A percentile compares a stretch with the other conserved stretches of the same genome.
Conservation (phyloP, 1,139 yeast species). For the Nadsonia starkeyi-henricii region DNA sequence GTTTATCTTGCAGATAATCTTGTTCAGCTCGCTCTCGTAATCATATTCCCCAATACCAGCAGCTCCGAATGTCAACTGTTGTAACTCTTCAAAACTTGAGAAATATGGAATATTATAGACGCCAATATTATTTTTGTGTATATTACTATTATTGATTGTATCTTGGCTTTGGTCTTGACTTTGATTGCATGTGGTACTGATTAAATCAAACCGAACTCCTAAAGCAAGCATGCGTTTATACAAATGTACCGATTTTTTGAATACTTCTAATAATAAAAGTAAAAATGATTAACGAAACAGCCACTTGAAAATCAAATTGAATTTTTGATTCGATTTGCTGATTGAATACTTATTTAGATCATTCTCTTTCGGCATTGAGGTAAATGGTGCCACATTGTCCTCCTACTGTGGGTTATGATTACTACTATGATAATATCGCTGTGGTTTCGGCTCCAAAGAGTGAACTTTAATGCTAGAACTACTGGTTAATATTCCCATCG, state of each 20-base stretch:
- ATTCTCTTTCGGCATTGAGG: background rate
- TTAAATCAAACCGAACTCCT: conserved; percentile 1
- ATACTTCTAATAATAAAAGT: conserved; percentile 6
- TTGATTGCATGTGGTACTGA: background rate
- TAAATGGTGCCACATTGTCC: background rate
- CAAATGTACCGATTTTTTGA: conserved; percentile 4
- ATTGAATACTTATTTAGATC: background rate
- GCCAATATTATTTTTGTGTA: no score
- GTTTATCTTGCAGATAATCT: background rate
- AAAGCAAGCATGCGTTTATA: conserved; percentile 6
- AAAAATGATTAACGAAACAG: conserved; percentile 9
- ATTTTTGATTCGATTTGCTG: conserved; percentile 1
- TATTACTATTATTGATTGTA: no score
- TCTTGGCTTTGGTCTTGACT: background rate
- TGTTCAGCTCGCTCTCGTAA: background rate
- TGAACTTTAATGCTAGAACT: background rate
- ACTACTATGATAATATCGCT: no score
- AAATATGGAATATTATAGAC: background rate
- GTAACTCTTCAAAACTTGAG: background rate
- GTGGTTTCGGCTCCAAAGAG: background rate
- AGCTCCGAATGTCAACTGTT: background rate
- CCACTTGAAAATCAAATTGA: conserved; percentile 4
- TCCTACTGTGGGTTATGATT: background rate
- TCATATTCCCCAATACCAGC: background rate
- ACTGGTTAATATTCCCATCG: conserved; percentile 2